Evolutionary conservation across 139 green algal genomes (phyloP).

Genomic region (Picochlorum sp.): DNA sequence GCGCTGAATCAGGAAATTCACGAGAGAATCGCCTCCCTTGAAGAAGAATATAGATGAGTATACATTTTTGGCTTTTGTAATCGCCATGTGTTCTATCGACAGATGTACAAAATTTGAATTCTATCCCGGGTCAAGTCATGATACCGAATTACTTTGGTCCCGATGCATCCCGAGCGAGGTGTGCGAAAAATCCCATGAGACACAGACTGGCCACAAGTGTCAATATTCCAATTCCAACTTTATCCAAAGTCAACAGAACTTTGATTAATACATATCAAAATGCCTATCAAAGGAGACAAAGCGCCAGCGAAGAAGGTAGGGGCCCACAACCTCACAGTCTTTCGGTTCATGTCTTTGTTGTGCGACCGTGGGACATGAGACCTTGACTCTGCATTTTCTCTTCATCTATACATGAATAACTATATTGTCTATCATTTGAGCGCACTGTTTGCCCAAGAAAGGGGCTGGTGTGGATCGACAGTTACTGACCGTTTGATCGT

Average conservation of each 20-base stretch:
- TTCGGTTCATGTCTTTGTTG: too few species aligned
- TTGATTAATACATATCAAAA: constrained; percentile 1
- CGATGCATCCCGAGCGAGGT: too few species aligned
- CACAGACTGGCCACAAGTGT: too few species aligned
- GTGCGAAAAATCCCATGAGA: too few species aligned
- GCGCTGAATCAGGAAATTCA: constrained; percentile 78
- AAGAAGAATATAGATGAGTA: constrained; percentile 90
- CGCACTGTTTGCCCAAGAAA: too few species aligned
- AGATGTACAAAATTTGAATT: neutral
- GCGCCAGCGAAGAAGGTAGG: constrained; percentile 24
- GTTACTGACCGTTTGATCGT: neutral
- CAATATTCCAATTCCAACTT: neutral
- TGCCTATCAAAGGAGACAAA: constrained; percentile 29
- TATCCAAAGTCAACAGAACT: neutral
- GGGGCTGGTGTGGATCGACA: too few species aligned
- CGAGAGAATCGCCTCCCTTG: constrained; percentile 80
- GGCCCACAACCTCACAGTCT: too few species aligned
- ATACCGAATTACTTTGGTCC: too few species aligned
- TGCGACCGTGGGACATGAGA: too few species aligned
- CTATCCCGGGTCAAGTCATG: too few species aligned
- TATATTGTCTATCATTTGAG: neutral
- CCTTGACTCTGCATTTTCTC: too few species aligned
- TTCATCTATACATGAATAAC: neutral
- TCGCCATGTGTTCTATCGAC: neutral
- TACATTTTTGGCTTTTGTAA: too few species aligned